phyloP scores from a whole-genome alignment of 164 flowering plant species.

The Santalum album region DNA sequence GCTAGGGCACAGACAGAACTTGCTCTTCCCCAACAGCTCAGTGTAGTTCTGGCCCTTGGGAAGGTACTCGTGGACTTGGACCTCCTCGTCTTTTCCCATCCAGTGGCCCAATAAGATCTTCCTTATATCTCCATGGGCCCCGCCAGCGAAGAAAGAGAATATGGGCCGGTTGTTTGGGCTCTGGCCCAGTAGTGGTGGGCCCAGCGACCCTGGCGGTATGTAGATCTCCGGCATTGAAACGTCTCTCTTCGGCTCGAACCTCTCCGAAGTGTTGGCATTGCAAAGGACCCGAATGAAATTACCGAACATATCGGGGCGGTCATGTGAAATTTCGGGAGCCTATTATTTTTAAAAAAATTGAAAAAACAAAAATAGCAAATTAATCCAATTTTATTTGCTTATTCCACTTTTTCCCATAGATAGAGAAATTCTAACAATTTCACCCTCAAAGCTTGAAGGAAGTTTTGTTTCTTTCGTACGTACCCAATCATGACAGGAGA shows the following conservation, averaged over 20 bases:
- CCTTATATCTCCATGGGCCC: conserved; percentile 33
- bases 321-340: conserved; percentile 22
- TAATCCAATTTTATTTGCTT: too few species aligned
- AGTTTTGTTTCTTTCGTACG: too few species aligned
- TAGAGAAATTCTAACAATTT: too few species aligned
- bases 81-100: conserved; percentile 27
- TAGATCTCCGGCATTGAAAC: conserved; percentile 36
- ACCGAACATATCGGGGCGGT: conserved; percentile 25
- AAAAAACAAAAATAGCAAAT: too few species aligned
- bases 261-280: conserved; percentile 33
- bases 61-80: conserved; percentile 27
- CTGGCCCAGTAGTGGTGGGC: conserved; percentile 4
- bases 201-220: conserved; percentile 15
- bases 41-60: conserved; percentile 16
- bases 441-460: too few species aligned
- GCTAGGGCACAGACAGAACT: conserved; percentile 47
- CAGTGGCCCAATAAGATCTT: conserved; percentile 20
- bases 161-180: conserved; percentile 17
- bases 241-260: conserved; percentile 28
- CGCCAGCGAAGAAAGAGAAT: conserved; percentile 49
- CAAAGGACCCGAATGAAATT: conserved; percentile 32
- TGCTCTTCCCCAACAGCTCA: conserved; percentile 20
- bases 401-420: too few species aligned
- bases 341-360: conserved; percentile 5
- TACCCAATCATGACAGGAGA: conserved; percentile 80